These are phyloP conservation scores for Apocynum venetum DNA, from an alignment of 257 asterid species.

Conservation along the genomic window DNA sequence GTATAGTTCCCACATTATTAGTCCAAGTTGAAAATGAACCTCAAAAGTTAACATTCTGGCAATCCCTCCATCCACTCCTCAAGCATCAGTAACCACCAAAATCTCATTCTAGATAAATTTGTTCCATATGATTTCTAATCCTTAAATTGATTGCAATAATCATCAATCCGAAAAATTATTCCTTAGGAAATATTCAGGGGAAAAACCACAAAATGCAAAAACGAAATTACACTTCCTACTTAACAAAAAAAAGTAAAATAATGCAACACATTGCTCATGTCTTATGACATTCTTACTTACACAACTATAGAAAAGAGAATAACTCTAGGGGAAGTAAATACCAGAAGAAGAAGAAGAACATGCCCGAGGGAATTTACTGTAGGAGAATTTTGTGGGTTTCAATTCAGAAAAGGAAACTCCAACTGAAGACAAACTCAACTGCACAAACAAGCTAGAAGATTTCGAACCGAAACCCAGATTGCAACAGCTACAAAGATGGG, in stretches of 20 bases:
- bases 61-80: neutral
- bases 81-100: conserved; percentile 1
- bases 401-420: conserved; percentile 23
- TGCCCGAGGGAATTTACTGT: conserved; percentile 33
- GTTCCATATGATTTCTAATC: neutral
- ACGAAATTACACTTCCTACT: neutral
- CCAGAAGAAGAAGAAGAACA: conserved; percentile 43
- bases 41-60: neutral
- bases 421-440: conserved; percentile 27
- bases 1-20: neutral
- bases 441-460: conserved; percentile 48
- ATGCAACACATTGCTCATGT: neutral
- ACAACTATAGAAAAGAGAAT: conserved; percentile 8
- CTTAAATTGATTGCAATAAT: neutral
- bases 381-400: conserved; percentile 27
- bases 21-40: neutral
- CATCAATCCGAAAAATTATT: neutral
- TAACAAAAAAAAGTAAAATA: neutral
- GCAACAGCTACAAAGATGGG: conserved; percentile 30
- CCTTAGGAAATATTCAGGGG: neutral
- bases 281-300: neutral
- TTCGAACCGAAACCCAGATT: conserved; percentile 41
- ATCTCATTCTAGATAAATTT: neutral
- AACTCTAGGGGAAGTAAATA: conserved; percentile 22
- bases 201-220: neutral